Conservation (phyloP, 495 filamentous ascomycete genomes). For the Talaromyces liani region DNA sequence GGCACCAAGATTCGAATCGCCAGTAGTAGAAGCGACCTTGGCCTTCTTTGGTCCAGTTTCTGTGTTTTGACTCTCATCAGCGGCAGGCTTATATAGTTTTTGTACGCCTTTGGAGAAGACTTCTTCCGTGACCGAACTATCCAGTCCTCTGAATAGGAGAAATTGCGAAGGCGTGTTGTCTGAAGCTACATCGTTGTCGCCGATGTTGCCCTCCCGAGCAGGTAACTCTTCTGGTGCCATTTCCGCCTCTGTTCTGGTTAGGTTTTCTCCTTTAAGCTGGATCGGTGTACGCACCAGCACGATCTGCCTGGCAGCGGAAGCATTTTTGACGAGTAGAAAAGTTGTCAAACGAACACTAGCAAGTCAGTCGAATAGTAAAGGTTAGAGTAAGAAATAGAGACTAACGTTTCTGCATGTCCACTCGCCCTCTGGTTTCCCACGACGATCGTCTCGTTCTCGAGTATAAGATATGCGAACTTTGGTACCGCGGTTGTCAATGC, state of each 20-base stretch:
- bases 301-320: constrained; percentile 65
- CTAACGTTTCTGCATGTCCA: constrained; percentile 70
- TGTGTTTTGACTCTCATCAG: constrained; percentile 15
- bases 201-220: constrained; percentile 48
- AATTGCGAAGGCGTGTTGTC: constrained; percentile 74
- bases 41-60: constrained; percentile 39
- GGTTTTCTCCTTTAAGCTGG: background rate
- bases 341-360: constrained; percentile 65
- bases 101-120: constrained; percentile 70
- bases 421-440: constrained; percentile 53
- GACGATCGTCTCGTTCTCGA: constrained; percentile 50
- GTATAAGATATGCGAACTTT: constrained; percentile 54
- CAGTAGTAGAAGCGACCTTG: constrained; percentile 69
- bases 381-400: constrained; percentile 4
- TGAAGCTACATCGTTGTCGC: constrained; percentile 73
- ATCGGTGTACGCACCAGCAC: constrained; percentile 49
- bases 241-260: constrained; percentile 8
- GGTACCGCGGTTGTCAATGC: constrained; percentile 43
- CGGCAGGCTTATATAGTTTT: constrained; percentile 59
- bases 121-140: constrained; percentile 66
- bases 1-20: constrained; percentile 67
- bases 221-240: constrained; percentile 19
- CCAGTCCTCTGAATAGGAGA: constrained; percentile 69
- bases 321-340: constrained; percentile 62
- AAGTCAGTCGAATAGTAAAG: background rate